phyloP scores from a whole-genome alignment of 2,329 filamentous ascomycete species.

The Phialophora verrucosa region DNA sequence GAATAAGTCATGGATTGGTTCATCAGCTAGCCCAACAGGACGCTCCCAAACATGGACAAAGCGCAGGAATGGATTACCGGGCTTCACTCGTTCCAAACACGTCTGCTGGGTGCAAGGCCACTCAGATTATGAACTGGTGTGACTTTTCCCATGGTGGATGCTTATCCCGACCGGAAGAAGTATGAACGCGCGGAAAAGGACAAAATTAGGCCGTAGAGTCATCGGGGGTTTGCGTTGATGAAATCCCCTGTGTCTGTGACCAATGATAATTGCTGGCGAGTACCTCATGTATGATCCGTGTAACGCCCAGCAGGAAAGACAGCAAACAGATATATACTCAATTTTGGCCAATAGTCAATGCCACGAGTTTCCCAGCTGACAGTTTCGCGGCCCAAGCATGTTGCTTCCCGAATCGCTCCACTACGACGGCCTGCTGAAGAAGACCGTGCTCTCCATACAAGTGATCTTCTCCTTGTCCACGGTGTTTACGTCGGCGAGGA shows the following conservation, averaged over 20 bases:
- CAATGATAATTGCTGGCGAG: background rate
- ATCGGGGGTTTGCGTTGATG: no score
- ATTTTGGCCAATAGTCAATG: background rate
- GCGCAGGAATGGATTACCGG: background rate
- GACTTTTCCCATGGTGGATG: background rate
- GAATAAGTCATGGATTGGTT: background rate
- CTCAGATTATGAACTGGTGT: background rate
- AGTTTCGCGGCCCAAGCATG: background rate
- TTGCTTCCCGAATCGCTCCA: background rate
- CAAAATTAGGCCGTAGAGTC: background rate
- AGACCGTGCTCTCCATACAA: conserved; percentile 72
- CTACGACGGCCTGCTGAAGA: conserved; percentile 25
- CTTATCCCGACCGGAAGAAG: background rate
- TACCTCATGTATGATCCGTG: background rate
- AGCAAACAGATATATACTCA: conserved; percentile 16
- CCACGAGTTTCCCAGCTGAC: background rate
- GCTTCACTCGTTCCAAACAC: background rate
- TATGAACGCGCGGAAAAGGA: background rate
- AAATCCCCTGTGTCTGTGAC: background rate
- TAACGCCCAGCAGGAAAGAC: conserved; percentile 19
- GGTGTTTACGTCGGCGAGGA: conserved; percentile 83
- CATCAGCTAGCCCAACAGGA: background rate
- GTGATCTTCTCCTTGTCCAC: conserved; percentile 76
- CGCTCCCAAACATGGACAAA: background rate
- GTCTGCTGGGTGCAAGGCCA: background rate